Percentiles rank a stretch among this genome's conserved stretches.
Conservation (phyloP, 1,284 basidiomycete species). For the Chalciporus sp. region DNA sequence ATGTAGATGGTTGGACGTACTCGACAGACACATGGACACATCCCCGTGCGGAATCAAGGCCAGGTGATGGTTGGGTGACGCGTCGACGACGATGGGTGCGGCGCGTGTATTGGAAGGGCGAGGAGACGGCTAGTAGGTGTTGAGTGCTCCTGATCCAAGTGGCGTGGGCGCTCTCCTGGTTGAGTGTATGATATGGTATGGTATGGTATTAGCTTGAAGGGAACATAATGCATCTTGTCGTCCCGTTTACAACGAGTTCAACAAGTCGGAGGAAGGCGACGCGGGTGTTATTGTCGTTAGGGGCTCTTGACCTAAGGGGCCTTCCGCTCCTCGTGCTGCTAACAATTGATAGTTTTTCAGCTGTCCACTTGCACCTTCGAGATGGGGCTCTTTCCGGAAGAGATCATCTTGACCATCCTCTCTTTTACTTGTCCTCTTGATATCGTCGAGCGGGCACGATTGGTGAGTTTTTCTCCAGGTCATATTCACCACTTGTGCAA, state of each 20-base stretch:
- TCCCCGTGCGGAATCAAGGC: conserved; percentile 48
- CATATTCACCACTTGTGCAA: too few species aligned
- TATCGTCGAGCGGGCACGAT: background rate
- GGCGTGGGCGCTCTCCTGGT: too few species aligned
- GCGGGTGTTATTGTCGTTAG: too few species aligned
- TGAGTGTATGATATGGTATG: background rate
- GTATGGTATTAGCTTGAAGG: background rate
- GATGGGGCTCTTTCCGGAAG: background rate
- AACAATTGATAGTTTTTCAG: too few species aligned
- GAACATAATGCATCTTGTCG: background rate
- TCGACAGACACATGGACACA: conserved; percentile 73
- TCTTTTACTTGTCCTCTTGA: background rate
- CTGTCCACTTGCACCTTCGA: too few species aligned
- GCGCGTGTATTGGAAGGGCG: conserved; percentile 53
- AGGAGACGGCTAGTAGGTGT: background rate
- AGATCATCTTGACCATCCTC: background rate
- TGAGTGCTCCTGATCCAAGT: too few species aligned
- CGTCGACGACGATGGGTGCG: conserved; percentile 65
- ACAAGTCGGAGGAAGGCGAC: too few species aligned
- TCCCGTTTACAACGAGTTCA: too few species aligned
- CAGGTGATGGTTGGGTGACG: conserved; percentile 53
- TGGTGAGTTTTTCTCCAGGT: background rate
- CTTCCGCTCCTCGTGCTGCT: too few species aligned
- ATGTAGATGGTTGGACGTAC: conserved; percentile 74
- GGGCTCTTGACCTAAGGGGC: too few species aligned